Base-by-base conservation (phyloP, 176 grass and related monocot genomes). In the Avena atlantica region DNA sequence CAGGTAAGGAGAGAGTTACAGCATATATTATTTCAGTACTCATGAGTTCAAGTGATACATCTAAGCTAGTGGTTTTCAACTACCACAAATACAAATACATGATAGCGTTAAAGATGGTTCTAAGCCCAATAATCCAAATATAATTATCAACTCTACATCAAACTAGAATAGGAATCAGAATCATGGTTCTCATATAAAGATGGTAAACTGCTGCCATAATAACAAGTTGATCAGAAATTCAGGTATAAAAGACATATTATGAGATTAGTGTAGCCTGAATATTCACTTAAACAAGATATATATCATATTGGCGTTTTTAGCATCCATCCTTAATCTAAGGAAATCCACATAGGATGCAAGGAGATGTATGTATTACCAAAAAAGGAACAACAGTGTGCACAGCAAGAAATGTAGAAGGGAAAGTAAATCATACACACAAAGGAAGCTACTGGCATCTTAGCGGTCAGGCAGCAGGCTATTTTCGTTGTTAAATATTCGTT, bases 1-100 rank as follows among this genome's bases (percentile, higher is more conserved):
- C 50, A 77, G 74, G 74, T 77, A 77, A 77, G 74, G 15, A 55
- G 31, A 20, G 13, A 52, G 73, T 76, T 74, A 14, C 4, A 76
- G 48, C 24, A 29, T 31, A 29, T 31, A 53, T 34, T 76, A 1
- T 77, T 76, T 77, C 74, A 56, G 74, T 31, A 3, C 55, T 20
- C 16, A 34, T 76, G 74, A 53, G 49, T 76, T 31, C 49, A 76
- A 34, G 14, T 25, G 13, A 76, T 53, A 20, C 17, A 70, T 20
- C 8, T 70, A 16, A 70, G 29, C 67, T 19, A 42, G 16, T 36
- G 17, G 4, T 25, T 76, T 34, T 76, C 74, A 52, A 34, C 24
- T 31, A 76, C 24, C 74, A 55, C 14, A 76, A 76, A 76, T 7
- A 8, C 14, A 31, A 3, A 53, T 31, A 53, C 48, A 76, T 76